Evolutionary conservation across 306 rosid species (phyloP), one percentile per base, ranked within the genome.

Genomic region (Lathyrus oleraceus): DNA sequence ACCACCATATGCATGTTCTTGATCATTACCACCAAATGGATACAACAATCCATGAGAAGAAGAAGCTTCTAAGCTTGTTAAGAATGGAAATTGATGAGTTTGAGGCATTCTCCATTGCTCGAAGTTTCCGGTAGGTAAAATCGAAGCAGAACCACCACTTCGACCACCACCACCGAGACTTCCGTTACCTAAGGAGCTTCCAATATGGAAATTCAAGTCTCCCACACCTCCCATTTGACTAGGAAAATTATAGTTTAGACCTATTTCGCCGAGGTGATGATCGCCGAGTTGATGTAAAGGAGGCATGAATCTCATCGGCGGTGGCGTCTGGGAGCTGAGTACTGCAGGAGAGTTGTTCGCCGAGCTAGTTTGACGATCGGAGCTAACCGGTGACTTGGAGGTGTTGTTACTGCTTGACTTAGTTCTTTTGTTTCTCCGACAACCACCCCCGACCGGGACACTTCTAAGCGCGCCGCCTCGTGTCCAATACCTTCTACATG

Each of bases 381-480:
- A 69, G 65, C 85, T 80, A 3, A 39, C 91, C 0, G 93, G 89
- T 0, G 96, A 90, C 67, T 84, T 88, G 0, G 91, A 83, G 52
- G 81, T 44, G 54, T 81, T 44, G 39, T 80, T 72, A 23, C 77
- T 72, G 15, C 77, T 59, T n/a, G 84, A 85, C 75, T 87, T 88
- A 80, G 82, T 85, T 16, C 89, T 83, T 65, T 84, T 90, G 87
- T 90, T 93, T 64, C 98, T 80, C 43, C 98, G 73, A 74, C 94
- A 93, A 49, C 98, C 96, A 0, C 98, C 98, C 0, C 97, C 98
- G 0, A 93, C 98, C 0, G 98, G 97, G 2, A 93, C 98, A 6
- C 70, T 93, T 10, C 98, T 42, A 12, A 87, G 76, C 5, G 97
- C 85, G 0, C 98, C 98, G 0, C 97, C 97, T 12, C 91, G 53